phyloP scores from a whole-genome alignment of 2,329 filamentous ascomycete genomes.

The Pseudogymnoascus sp. region DNA sequence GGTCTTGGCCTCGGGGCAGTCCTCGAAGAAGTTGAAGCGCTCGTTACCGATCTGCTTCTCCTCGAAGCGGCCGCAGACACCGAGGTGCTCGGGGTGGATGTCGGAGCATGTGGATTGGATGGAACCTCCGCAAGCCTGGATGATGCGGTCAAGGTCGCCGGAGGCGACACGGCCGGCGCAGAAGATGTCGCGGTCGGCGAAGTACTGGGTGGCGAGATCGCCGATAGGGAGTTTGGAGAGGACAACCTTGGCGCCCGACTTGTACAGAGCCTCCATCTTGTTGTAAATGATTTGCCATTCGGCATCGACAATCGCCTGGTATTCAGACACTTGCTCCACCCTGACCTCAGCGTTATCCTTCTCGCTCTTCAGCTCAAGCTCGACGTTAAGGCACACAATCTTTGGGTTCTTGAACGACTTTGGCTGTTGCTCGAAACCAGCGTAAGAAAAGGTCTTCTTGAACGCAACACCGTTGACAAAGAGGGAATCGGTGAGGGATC shows the following conservation, averaged over 20 bases:
- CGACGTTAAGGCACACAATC: conserved; percentile 95
- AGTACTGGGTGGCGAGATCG: conserved; percentile 94
- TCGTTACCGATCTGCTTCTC: conserved; percentile 96
- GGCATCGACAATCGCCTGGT: conserved; percentile 97
- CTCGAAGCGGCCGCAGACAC: conserved; percentile 83
- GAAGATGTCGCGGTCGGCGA: conserved; percentile 96
- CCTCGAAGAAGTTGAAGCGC: conserved; percentile 97
- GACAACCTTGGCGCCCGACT: conserved; percentile 94
- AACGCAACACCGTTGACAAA: conserved; percentile 98
- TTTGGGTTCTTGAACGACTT: conserved; percentile 91
- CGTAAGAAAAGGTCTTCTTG: conserved; percentile 99
- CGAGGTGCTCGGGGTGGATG: conserved; percentile 80
- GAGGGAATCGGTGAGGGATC: conserved; percentile 88
- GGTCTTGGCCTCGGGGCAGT: conserved; percentile 90
- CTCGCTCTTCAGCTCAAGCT: conserved; percentile 95
- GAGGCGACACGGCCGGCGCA: conserved; percentile 87
- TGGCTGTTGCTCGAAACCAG: conserved; percentile 97
- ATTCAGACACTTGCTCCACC: conserved; percentile 96
- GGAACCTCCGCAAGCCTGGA: conserved; percentile 86
- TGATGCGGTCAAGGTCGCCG: conserved; percentile 92
- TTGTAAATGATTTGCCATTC: conserved; percentile 99
- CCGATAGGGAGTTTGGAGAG: conserved; percentile 96
- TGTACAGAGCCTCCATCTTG: conserved; percentile 91
- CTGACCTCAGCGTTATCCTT: conserved; percentile 99
- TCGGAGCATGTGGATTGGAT: conserved; percentile 95